These are phyloP conservation scores for Tephrocybe sp. DNA, from an alignment of 768 basidiomycete species.

Conservation along the genomic window DNA sequence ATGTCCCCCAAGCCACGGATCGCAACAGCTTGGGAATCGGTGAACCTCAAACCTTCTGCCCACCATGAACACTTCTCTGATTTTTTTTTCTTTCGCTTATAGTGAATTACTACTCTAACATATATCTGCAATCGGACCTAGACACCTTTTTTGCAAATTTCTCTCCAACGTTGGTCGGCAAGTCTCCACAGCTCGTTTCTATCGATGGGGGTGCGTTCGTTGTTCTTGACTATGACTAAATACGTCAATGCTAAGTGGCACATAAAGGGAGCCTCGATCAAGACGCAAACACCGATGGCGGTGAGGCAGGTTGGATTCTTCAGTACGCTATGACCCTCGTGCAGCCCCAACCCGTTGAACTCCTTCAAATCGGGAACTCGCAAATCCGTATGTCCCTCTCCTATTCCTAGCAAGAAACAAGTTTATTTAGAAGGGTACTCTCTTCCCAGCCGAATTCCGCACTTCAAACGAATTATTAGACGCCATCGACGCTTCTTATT, in stretches of 20 bases:
- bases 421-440: no score
- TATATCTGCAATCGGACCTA: constrained; percentile 41
- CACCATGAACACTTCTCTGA: neutral
- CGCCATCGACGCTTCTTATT: constrained; percentile 35
- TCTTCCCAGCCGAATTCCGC: constrained; percentile 16
- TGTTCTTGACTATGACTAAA: neutral
- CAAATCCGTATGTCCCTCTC: neutral
- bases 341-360: constrained; percentile 27
- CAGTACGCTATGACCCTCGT: constrained; percentile 45
- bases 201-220: constrained; percentile 42
- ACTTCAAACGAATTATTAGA: constrained; percentile 38
- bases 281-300: constrained; percentile 26
- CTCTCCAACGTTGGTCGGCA: constrained; percentile 37
- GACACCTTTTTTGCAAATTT: constrained; percentile 43
- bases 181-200: constrained; percentile 37
- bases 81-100: constrained; percentile 2
- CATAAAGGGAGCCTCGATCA: constrained; percentile 17
- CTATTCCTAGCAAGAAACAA: neutral
- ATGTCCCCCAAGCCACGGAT: constrained; percentile 28
- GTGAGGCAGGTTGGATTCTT: constrained; percentile 45
- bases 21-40: constrained; percentile 32
- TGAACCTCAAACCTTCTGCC: neutral
- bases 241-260: neutral
- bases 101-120: constrained; percentile 46
- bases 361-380: constrained; percentile 18